These are phyloP conservation scores for Beauveria rudraprayagi DNA, from an alignment of 2,329 filamentous ascomycete species.

Conservation along the genomic window DNA sequence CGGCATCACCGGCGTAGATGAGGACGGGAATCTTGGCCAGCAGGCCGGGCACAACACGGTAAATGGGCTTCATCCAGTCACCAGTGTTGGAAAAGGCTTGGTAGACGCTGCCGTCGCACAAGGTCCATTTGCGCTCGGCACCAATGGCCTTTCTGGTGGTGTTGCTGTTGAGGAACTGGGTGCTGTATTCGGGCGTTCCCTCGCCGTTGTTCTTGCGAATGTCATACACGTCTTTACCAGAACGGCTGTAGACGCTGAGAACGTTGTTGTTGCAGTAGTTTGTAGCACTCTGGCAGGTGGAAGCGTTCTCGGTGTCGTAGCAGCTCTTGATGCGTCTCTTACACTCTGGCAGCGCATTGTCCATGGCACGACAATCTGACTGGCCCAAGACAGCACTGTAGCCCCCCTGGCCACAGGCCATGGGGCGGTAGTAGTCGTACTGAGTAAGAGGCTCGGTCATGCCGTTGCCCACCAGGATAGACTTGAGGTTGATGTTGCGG, in stretches of 20 bases:
- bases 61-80: slow-evolving; percentile 99
- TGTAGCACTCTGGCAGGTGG: slow-evolving; percentile 85
- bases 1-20: slow-evolving; percentile 85
- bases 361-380: slow-evolving; percentile 76
- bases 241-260: slow-evolving; percentile 87
- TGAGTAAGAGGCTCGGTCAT: slow-evolving; percentile 89
- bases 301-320: slow-evolving; percentile 85
- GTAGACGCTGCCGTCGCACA: slow-evolving; percentile 98
- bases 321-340: slow-evolving; percentile 80
- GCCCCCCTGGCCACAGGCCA: slow-evolving; percentile 94
- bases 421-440: slow-evolving; percentile 92
- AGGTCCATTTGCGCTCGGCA: slow-evolving; percentile 88
- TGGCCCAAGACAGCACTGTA: slow-evolving; percentile 79
- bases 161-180: slow-evolving; percentile 74
- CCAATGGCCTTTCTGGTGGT: slow-evolving; percentile 82
- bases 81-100: slow-evolving; percentile 95
- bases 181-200: slow-evolving; percentile 73
- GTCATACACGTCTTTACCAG: slow-evolving; percentile 90
- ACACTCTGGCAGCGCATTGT: slow-evolving; percentile 84
- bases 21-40: slow-evolving; percentile 89
- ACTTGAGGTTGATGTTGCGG: slow-evolving; percentile 96
- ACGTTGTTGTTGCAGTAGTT: slow-evolving; percentile 99
- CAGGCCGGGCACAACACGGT: slow-evolving; percentile 77
- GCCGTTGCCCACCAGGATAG: slow-evolving; percentile 90
- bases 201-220: slow-evolving; percentile 88